Conservation (phyloP, 345 rosid genomes). For the Cochlearia excelsa region DNA sequence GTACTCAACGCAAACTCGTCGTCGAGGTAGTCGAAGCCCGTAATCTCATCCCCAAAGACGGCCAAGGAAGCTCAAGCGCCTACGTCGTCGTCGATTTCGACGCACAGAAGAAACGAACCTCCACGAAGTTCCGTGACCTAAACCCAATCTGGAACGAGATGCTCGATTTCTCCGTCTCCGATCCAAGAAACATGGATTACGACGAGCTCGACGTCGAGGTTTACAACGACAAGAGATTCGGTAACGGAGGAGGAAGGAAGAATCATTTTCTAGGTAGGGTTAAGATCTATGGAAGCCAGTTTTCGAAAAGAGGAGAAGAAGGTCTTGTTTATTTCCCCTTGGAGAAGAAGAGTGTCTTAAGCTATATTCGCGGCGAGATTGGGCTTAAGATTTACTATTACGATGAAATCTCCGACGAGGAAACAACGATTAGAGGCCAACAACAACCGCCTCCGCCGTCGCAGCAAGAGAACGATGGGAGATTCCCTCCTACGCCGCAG, state of each 20-base stretch:
- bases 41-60: constrained; percentile 84
- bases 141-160: constrained; percentile 90
- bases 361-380: constrained; percentile 90
- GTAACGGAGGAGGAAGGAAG: constrained; percentile 77
- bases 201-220: constrained; percentile 89
- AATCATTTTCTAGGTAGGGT: constrained; percentile 89
- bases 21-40: constrained; percentile 81
- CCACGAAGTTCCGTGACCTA: constrained; percentile 71
- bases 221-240: constrained; percentile 66
- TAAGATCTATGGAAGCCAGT: constrained; percentile 81
- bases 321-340: constrained; percentile 69
- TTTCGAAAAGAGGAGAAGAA: constrained; percentile 65
- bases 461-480: constrained; percentile 16
- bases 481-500: constrained; percentile 27
- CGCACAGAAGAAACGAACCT: constrained; percentile 65
- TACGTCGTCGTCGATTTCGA: constrained; percentile 83
- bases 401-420: constrained; percentile 59
- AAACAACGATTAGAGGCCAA: constrained; percentile 19
- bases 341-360: constrained; percentile 91
- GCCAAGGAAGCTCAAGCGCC: constrained; percentile 93
- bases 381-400: constrained; percentile 73
- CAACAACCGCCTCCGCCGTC: constrained; percentile 24
- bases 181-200: constrained; percentile 62
- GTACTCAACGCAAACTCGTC: constrained; percentile 49
- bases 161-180: constrained; percentile 74